Conservation (phyloP, 2,329 filamentous ascomycete species). For the Sporothrix sp. region DNA sequence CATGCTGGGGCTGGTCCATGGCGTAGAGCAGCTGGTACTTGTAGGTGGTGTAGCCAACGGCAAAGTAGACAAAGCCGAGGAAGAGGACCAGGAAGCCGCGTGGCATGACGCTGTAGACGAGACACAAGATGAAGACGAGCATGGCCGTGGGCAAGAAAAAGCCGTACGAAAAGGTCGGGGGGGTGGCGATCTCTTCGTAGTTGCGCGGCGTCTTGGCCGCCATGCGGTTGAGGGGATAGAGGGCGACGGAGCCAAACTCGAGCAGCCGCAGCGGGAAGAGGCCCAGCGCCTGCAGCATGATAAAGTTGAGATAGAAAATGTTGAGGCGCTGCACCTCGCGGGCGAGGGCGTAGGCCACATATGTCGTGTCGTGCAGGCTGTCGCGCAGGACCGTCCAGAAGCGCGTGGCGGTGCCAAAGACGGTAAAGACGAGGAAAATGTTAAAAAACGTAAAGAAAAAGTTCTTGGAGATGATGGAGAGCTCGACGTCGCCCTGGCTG, state of each 20-base stretch:
- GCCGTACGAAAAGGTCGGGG: slow-evolving; percentile 86
- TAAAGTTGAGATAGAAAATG: slow-evolving; percentile 85
- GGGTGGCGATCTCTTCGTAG: slow-evolving; percentile 69
- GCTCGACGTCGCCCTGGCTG: slow-evolving; percentile 85
- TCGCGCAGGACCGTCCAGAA: slow-evolving; percentile 63
- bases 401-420: slow-evolving; percentile 71
- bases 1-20: slow-evolving; percentile 94
- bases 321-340: slow-evolving; percentile 63
- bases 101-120: slow-evolving; percentile 84
- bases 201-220: slow-evolving; percentile 82
- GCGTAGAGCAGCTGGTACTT: slow-evolving; percentile 97
- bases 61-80: slow-evolving; percentile 74
- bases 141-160: slow-evolving; percentile 91
- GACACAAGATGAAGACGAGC: slow-evolving; percentile 86
- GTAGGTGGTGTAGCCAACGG: slow-evolving; percentile 78
- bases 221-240: slow-evolving; percentile 73
- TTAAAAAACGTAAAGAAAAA: slow-evolving; percentile 99
- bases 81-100: slow-evolving; percentile 72
- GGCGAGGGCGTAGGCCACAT: slow-evolving; percentile 67
- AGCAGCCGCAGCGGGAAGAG: slow-evolving; percentile 86
- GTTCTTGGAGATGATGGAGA: slow-evolving; percentile 94
- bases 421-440: slow-evolving; percentile 88
- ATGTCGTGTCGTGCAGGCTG: slow-evolving; percentile 67
- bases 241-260: slow-evolving; percentile 73
- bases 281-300: slow-evolving; percentile 88